Percentiles rank a stretch among this genome's conserved stretches.
phyloP scores from a whole-genome alignment of 176 grass and related monocot genomes.

The Eragrostis nindensis region DNA sequence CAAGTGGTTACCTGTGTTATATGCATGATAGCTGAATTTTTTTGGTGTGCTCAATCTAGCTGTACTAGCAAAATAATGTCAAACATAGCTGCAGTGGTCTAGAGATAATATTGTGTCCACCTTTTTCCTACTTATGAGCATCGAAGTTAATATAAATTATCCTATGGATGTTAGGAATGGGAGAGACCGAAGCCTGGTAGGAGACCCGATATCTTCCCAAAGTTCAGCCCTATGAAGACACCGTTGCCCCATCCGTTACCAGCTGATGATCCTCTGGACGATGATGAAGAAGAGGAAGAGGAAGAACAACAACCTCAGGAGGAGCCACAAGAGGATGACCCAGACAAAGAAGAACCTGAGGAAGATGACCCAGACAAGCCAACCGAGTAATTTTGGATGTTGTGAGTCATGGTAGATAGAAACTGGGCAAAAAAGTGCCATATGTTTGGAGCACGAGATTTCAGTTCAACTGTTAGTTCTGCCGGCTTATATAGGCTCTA shows the following conservation, averaged over 20 bases:
- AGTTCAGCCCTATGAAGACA: constrained; percentile 91
- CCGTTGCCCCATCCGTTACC: constrained; percentile 72
- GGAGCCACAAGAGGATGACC: constrained; percentile 74
- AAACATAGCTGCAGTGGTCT: background rate
- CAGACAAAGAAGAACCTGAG: constrained; percentile 71
- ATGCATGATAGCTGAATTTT: background rate
- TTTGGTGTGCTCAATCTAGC: background rate
- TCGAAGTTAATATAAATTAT: constrained; percentile 10
- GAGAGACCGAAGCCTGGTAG: constrained; percentile 78
- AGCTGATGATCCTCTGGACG: constrained; percentile 72
- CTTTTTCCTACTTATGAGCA: background rate
- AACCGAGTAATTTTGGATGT: constrained; percentile 41
- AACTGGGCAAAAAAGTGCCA: background rate
- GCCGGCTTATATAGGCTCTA: constrained; percentile 45
- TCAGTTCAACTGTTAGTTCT: constrained; percentile 36
- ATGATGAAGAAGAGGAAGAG: constrained; percentile 81
- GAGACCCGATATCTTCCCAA: constrained; percentile 81
- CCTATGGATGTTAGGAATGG: constrained; percentile 61
- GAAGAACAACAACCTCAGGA: constrained; percentile 61
- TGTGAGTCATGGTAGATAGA: constrained; percentile 38
- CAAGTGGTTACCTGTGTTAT: background rate
- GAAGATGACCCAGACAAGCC: constrained; percentile 70
- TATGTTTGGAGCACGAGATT: constrained; percentile 30
- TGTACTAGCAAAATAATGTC: background rate
- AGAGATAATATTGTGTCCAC: background rate